These are phyloP conservation scores for Fusarium sp. DNA, from an alignment of 2,329 filamentous ascomycete genomes.

Conservation along the genomic window DNA sequence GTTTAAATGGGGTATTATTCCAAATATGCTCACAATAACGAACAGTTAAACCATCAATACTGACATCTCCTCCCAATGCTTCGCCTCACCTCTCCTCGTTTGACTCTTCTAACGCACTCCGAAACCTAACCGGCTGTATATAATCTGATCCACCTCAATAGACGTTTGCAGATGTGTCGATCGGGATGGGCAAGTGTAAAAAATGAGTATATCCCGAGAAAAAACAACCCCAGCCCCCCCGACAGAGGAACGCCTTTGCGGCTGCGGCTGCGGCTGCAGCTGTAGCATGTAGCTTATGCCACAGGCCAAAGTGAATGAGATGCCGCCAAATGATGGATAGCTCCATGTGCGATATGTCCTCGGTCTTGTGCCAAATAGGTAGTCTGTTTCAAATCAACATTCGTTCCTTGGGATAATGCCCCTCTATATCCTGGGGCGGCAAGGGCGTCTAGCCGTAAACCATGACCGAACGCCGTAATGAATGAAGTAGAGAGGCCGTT, in stretches of 20 bases:
- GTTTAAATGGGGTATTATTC: slow-evolving; percentile 45
- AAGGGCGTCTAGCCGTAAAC: slow-evolving; percentile 38
- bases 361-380: slow-evolving; percentile 24
- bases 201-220: slow-evolving; percentile 28
- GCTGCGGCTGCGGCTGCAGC: slow-evolving; percentile 14
- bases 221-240: slow-evolving; percentile 11
- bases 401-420: slow-evolving; percentile 28
- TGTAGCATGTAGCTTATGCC: slow-evolving; percentile 13
- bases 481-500: slow-evolving; percentile 40
- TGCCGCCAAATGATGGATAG: slow-evolving; percentile 33
- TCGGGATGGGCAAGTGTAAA: slow-evolving; percentile 25
- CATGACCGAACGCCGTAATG: slow-evolving; percentile 39
- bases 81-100: slow-evolving; percentile 11
- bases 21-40: slow-evolving; percentile 43
- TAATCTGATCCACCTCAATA: slow-evolving; percentile 18
- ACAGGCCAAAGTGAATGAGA: slow-evolving; percentile 29
- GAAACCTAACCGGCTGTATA: slow-evolving; percentile 26
- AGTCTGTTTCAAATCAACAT: slow-evolving; percentile 31
- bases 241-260: slow-evolving; percentile 25
- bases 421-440: slow-evolving; percentile 30
- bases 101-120: slow-evolving; percentile 20
- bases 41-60: slow-evolving; percentile 39
- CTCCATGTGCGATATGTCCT: slow-evolving; percentile 25
- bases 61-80: slow-evolving; percentile 22
- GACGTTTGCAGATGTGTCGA: slow-evolving; percentile 27